These are phyloP conservation scores for Monilinia aucupariae DNA, from an alignment of 2,329 filamentous ascomycete species.

Conservation along the genomic window DNA sequence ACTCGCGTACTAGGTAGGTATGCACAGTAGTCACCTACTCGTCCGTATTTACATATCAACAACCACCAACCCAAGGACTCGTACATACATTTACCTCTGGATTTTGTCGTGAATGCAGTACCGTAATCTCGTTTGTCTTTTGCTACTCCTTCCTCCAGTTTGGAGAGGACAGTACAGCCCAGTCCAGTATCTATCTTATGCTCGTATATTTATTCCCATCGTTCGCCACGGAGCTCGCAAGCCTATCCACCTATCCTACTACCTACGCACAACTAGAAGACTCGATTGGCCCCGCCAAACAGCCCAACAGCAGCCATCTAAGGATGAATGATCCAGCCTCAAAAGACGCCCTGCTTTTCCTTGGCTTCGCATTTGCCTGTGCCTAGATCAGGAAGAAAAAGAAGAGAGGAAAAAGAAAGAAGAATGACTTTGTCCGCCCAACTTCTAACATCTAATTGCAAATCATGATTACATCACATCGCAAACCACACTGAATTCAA, in stretches of 20 bases:
- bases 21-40: too few species aligned
- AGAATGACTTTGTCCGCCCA: not conserved
- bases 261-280: not conserved
- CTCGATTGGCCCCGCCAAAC: conserved; percentile 6
- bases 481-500: not conserved
- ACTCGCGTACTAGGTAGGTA: too few species aligned
- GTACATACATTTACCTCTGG: too few species aligned
- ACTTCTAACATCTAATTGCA: not conserved
- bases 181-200: too few species aligned
- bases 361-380: not conserved
- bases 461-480: not conserved
- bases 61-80: too few species aligned
- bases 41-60: too few species aligned
- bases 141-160: not conserved
- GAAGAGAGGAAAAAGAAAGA: too few species aligned
- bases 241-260: not conserved
- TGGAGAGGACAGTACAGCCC: too few species aligned
- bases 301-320: too few species aligned
- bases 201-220: not conserved
- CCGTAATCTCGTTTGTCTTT: too few species aligned
- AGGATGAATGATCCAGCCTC: conserved; percentile 1
- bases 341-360: not conserved
- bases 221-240: not conserved
- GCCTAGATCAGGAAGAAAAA: too few species aligned
- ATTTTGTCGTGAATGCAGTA: too few species aligned